These are phyloP conservation scores for Aspergillus sp. DNA, from an alignment of 2,329 filamentous ascomycete species.

Conservation along the genomic window DNA sequence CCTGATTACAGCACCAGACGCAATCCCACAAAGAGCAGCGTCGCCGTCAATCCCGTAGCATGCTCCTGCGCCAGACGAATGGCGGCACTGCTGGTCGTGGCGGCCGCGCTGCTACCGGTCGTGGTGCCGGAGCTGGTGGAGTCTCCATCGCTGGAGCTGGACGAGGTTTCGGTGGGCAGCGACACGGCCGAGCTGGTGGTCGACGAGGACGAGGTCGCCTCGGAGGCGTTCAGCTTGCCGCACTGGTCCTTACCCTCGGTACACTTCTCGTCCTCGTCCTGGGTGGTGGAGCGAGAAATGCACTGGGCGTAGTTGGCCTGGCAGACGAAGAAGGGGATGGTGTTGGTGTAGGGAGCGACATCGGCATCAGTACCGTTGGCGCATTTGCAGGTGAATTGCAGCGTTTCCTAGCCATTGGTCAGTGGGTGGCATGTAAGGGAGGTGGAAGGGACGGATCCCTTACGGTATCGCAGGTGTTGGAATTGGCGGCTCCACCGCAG, in stretches of 20 bases:
- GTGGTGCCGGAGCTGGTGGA: constrained; percentile 21
- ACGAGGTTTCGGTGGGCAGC: constrained; percentile 29
- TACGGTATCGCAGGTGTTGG: constrained; percentile 60
- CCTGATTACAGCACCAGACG: constrained; percentile 61
- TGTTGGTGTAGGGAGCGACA: constrained; percentile 55
- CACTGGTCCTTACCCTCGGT: constrained; percentile 46
- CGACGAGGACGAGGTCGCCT: constrained; percentile 26
- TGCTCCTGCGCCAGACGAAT: constrained; percentile 49
- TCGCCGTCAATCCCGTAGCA: constrained; percentile 52
- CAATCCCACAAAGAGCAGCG: constrained; percentile 56
- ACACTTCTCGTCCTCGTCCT: constrained; percentile 50
- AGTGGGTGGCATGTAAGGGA: constrained; percentile 6
- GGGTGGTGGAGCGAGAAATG: constrained; percentile 40
- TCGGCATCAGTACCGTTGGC: constrained; percentile 54
- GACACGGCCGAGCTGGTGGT: constrained; percentile 26
- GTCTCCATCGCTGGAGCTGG: constrained; percentile 26
- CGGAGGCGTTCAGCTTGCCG: constrained; percentile 50
- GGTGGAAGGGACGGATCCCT: constrained; percentile 27
- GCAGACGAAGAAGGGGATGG: constrained; percentile 62
- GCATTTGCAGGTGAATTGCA: constrained; percentile 60
- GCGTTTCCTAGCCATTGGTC: constrained; percentile 38
- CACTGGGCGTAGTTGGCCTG: constrained; percentile 51
- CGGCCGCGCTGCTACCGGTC: constrained; percentile 26
- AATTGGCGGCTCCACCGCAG: constrained; percentile 51
- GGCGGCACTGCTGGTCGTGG: constrained; percentile 44